Evolutionary conservation across 148 eudicot genomes (phyloP), one percentile per base, ranked within the genome.

Genomic region (Beta vulgaris): DNA sequence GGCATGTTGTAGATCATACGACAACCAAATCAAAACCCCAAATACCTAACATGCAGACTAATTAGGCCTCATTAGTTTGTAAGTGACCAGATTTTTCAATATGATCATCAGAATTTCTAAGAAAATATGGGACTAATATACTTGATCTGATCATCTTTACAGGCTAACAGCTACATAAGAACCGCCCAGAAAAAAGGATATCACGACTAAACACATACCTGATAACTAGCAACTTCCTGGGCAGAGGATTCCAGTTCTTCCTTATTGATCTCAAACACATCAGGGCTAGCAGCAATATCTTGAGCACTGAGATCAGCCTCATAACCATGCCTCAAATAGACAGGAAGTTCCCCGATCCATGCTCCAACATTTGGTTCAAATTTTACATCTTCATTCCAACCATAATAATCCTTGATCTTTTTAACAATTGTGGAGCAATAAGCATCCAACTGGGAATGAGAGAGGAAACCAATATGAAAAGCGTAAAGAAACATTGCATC

Each of bases 191-290:
- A 16, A 36, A 19, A 23, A 26, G 2, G 48, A 35, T n/a, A 59
- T 18, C 57, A 71, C 57, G 29, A 54, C 34, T 51, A 28, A 23
- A 69, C 76, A 40, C 26, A 63, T 82, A 88, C 98, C 97, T 94
- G 93, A 86, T 91, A 94, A 77, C 97, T 88, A 68, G 89, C 93
- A 79, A 91, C 84, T 68, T 87, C 87, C 60, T 84, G 89, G 11
- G 75, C 77, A 35, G 90, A 82, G 42, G 73, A 72, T 83, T 84
- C 82, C 60, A 77, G 77, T 54, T 84, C 87, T 58, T 85, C 85
- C 36, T 81, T 84, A 71, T 73, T 83, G 54, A 57, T 68, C 35
- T 35, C 80, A 16, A 71, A 57, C 54, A 74, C 74, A 58, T 72
- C 42, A 63, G 85, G 77, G 66, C 53, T 64, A 74, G 84, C 42